These are phyloP conservation scores for Quercus cerris DNA, from an alignment of 306 rosid species.

Conservation along the genomic window DNA sequence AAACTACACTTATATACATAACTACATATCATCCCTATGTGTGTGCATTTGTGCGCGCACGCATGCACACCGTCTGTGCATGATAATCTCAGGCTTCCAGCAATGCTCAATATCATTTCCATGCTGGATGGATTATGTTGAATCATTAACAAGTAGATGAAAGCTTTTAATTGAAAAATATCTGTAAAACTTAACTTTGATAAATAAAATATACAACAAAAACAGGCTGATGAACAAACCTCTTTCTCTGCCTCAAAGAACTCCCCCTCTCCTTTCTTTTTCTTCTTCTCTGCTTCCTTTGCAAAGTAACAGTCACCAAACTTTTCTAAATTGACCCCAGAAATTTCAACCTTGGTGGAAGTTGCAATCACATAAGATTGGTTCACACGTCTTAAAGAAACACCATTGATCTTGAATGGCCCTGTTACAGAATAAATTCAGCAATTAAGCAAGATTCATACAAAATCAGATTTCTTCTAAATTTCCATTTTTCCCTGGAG, in stretches of 20 bases:
- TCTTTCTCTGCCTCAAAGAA: conserved; percentile 38
- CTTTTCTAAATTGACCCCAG: conserved; percentile 27
- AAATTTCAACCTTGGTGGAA: conserved; percentile 36
- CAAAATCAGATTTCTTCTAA: not conserved
- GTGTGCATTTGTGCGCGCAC: no score
- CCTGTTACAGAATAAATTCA: conserved; percentile 16
- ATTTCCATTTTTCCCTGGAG: not conserved
- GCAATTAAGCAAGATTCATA: not conserved
- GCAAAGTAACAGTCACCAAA: conserved; percentile 33
- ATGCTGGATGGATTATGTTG: not conserved
- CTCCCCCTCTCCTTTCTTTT: conserved; percentile 35
- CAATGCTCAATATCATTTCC: not conserved
- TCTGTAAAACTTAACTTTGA: not conserved
- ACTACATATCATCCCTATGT: not conserved
- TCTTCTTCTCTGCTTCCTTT: conserved; percentile 28
- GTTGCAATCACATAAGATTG: conserved; percentile 38
- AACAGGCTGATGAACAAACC: conserved; percentile 7
- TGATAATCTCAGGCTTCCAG: not conserved
- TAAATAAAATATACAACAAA: no score
- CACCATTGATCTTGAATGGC: conserved; percentile 39
- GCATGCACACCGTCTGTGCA: no score
- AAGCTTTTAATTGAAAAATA: not conserved
- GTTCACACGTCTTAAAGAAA: conserved; percentile 40
- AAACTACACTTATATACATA: not conserved
- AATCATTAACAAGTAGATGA: not conserved